These are phyloP conservation scores for Tricladium varicosporioides DNA, from an alignment of 2,329 filamentous ascomycete species.

Conservation along the genomic window DNA sequence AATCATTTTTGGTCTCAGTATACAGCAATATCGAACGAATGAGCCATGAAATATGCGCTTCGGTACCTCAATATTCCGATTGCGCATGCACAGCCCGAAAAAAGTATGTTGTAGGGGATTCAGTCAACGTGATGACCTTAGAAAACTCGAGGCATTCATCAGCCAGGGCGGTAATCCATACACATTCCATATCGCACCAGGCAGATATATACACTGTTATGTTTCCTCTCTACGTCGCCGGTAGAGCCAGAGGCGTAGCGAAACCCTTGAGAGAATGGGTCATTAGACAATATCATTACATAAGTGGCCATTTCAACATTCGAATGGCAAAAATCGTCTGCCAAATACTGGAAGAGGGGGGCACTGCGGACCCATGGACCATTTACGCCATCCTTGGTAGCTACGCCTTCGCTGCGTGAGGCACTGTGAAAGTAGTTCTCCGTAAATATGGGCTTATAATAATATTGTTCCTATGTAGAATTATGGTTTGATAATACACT, in stretches of 20 bases:
- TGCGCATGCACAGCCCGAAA: background rate
- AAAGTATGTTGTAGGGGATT: too few species aligned
- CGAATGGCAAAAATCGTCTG: background rate
- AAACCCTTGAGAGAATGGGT: background rate
- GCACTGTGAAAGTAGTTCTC: too few species aligned
- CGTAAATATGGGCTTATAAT: too few species aligned
- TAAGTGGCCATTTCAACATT: background rate
- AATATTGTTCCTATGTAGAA: too few species aligned
- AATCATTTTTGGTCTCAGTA: too few species aligned
- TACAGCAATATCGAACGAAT: background rate
- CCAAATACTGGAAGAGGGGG: slow-evolving; percentile 7
- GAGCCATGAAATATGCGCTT: background rate
- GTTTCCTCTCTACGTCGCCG: slow-evolving; percentile 1
- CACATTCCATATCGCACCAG: background rate
- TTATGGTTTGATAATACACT: too few species aligned
- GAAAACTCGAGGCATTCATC: too few species aligned
- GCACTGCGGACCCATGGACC: slow-evolving; percentile 5
- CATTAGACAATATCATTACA: background rate
- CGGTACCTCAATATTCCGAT: background rate
- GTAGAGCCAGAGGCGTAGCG: background rate
- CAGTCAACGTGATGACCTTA: background rate
- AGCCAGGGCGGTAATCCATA: background rate
- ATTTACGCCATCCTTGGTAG: slow-evolving; percentile 18
- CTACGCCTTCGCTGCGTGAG: slow-evolving; percentile 16
- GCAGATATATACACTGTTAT: background rate